A percentile compares a stretch with the other conserved stretches of the same genome.
phyloP scores from a whole-genome alignment of 331 rosid species.

The Pyrus hybrid region DNA sequence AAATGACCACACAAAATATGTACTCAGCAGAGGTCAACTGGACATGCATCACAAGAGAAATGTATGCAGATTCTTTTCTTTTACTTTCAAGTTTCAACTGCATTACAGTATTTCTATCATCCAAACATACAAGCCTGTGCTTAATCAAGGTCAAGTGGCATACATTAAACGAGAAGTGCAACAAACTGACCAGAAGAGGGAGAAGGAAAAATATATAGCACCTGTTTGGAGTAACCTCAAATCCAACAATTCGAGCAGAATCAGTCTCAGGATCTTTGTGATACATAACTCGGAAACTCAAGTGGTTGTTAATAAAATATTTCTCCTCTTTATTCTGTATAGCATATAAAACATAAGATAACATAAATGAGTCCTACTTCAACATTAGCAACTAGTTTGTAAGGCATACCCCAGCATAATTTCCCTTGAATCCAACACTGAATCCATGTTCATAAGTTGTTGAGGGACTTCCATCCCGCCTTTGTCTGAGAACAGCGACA shows the following conservation, averaged over 20 bases:
- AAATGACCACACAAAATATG: neutral
- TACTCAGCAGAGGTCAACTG: neutral
- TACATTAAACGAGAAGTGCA: neutral
- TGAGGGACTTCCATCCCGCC: constrained; percentile 81
- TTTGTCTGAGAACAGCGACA: constrained; percentile 91
- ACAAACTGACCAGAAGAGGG: neutral
- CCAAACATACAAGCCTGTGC: neutral
- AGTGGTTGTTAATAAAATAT: constrained; percentile 91
- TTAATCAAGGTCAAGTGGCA: neutral
- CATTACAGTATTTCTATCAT: neutral
- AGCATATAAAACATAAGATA: constrained; percentile 16
- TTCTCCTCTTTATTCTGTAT: constrained; percentile 91
- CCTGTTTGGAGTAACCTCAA: constrained; percentile 98
- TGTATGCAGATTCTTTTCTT: neutral
- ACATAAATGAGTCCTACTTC: neutral
- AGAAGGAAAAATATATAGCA: neutral
- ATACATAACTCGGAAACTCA: constrained; percentile 96
- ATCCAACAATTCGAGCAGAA: constrained; percentile 90
- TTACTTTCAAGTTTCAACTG: neutral
- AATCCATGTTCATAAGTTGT: constrained; percentile 95
- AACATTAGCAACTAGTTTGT: constrained; percentile 13
- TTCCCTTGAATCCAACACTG: constrained; percentile 94
- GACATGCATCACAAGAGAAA: neutral
- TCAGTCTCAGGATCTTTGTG: constrained; percentile 95
- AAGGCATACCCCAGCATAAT: constrained; percentile 84